These are phyloP conservation scores for Aspergillus caelatus DNA, from an alignment of 2,329 filamentous ascomycete genomes.

Conservation along the genomic window DNA sequence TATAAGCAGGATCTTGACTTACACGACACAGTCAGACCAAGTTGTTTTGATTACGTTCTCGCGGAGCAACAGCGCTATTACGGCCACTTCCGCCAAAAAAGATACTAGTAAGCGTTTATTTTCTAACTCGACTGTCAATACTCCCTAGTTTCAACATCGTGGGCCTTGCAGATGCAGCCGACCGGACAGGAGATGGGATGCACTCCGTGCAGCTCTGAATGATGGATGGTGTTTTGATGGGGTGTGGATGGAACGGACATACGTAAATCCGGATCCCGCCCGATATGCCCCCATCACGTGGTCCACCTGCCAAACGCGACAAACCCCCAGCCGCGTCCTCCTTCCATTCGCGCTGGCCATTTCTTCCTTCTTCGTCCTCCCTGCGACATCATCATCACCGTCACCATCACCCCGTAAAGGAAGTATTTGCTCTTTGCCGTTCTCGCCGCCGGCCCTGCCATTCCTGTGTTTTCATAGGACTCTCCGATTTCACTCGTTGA, in stretches of 20 bases:
- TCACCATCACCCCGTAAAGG: conserved; percentile 8
- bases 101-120: too few species aligned
- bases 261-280: not conserved
- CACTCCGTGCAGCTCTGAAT: not conserved
- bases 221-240: too few species aligned
- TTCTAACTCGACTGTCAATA: too few species aligned
- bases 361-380: not conserved
- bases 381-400: not conserved
- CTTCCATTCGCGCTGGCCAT: conserved; percentile 1
- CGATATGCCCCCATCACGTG: not conserved
- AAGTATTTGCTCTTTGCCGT: conserved; percentile 19
- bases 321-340: conserved; percentile 1
- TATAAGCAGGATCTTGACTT: too few species aligned
- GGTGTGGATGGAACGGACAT: not conserved
- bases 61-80: too few species aligned
- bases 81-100: too few species aligned
- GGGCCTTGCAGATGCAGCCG: too few species aligned
- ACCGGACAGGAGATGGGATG: too few species aligned
- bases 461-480: conserved; percentile 27
- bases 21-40: too few species aligned
- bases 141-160: too few species aligned
- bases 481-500: conserved; percentile 24
- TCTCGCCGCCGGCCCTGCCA: conserved; percentile 24
- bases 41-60: too few species aligned
- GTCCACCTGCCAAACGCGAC: not conserved